Base-by-base conservation (phyloP, 768 basidiomycete species). In the Scleroderma bovista region DNA sequence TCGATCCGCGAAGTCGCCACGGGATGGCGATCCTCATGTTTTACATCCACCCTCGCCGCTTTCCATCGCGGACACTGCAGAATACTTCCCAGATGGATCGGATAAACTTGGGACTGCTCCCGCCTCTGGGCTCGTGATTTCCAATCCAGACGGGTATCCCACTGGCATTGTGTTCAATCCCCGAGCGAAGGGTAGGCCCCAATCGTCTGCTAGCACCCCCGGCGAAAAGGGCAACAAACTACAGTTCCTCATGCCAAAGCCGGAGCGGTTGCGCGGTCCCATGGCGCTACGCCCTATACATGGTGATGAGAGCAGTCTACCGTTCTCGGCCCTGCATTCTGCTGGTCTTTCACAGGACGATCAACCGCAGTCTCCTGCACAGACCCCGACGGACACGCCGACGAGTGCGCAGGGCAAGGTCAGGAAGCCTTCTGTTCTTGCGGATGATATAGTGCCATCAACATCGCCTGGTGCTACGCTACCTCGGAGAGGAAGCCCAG, bases 111-210 rank as follows among this genome's bases (percentile, higher is more conserved):
- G 88, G 3, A 72, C 79, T 3, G 84, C 88, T 0, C 84, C 88
- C 4, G 85, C 88, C 6, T 88, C 90, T 11, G 94, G 94, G 0
- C 76, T 95, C 7, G 78, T 97, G 45, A 87, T 98, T 33, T 89
- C 94, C 57, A 90, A 86, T 60, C 91, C 93, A 2, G 93, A 95
- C 64, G 95, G 95, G 0, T 84, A 92, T 57, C 89, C 92, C 2
- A 79, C 90, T n/a, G 95, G 93, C 11, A 94, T 99, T 50, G 90
- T 93, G 72, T 99, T 98, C 69, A 88, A 93, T 54, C 95, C 94
- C 2, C 75, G 78, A 26, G 70, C 66, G 54, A 55, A 79, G 69
- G 64, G 64, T 60, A 68, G 16, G 26, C 13, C 16, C 8, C 41
- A 57, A 51, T 47, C 57, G 9, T 59, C 64, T 43, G 72, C 69